Percentiles rank a stretch among this genome's conserved stretches.
Evolutionary conservation across 805 yeast species (phyloP).

Genomic region (Yamadazyma akitaensis): DNA sequence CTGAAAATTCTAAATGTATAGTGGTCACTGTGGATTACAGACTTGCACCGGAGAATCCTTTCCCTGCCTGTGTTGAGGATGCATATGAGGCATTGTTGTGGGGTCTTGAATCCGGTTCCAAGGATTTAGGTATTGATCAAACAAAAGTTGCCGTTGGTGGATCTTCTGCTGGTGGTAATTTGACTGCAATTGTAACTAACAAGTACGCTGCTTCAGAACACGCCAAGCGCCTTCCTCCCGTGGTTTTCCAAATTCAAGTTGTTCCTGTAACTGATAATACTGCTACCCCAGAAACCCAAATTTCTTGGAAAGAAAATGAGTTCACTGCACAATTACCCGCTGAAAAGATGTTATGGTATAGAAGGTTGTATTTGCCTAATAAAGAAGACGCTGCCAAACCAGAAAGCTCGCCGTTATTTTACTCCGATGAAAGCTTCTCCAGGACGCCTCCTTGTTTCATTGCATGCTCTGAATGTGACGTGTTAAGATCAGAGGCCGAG

Average conservation of each 20-base stretch:
- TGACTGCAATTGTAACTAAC: conserved; percentile 36
- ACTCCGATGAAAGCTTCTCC: conserved; percentile 36
- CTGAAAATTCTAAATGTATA: conserved; percentile 32
- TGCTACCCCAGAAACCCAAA: conserved; percentile 31
- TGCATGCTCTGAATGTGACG: conserved; percentile 44
- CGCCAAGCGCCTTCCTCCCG: conserved; percentile 25
- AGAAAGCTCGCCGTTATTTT: conserved; percentile 41
- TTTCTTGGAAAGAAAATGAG: conserved; percentile 38
- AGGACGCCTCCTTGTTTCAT: conserved; percentile 40
- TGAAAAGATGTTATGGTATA: conserved; percentile 44
- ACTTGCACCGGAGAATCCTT: conserved; percentile 48
- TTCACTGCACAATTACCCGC: conserved; percentile 44
- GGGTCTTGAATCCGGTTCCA: conserved; percentile 19
- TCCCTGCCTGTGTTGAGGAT: conserved; percentile 48
- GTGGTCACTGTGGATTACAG: conserved; percentile 49
- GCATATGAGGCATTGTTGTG: conserved; percentile 35
- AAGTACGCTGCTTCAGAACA: conserved; percentile 26
- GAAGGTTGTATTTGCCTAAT: conserved; percentile 39
- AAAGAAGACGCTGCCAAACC: conserved; percentile 23
- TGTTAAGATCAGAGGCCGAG: conserved; percentile 43
- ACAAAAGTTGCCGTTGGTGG: conserved; percentile 41
- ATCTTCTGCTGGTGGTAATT: conserved; percentile 45
- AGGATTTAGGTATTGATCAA: conserved; percentile 23
- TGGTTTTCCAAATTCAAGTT: conserved; percentile 38
- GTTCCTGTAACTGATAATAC: conserved; percentile 46